Evolutionary conservation across 176 grass and related monocot genomes (phyloP), one percentile per base, ranked within the genome.

Genomic region (Themeda triandra): DNA sequence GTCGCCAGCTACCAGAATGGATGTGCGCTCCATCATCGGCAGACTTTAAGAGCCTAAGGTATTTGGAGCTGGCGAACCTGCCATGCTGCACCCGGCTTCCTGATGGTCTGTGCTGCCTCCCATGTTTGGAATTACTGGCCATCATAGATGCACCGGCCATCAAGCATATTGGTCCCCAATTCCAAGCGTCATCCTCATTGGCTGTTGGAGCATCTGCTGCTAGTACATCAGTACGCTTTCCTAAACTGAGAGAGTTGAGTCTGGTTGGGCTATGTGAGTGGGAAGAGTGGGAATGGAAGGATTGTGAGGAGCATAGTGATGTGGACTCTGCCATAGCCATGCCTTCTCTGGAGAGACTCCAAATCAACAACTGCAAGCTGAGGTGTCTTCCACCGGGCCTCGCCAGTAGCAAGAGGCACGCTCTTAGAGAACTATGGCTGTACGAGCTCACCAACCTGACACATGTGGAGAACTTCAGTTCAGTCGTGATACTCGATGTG

Each of bases 211-310:
- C 36, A 6, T 37, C 36, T 6, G 5, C 41, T 44, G 9, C 40
- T 41, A 10, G 8, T 10, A 41, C 9, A 41, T 41, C 40, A 2
- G 40, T 4, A 41, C 9, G 8, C 3, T 41, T 44, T 44, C 41
- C 41, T 12, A 44, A 44, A 44, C 41, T 44, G 1, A 11, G 41
- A 13, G 0, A 12, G 1, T 10, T 44, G 41, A 0, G 13, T 1
- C 2, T 44, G 41, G 6, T 2, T 44, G 41, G 41, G 4, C 3
- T 87, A 18, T 1, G 10, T 3, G 17, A n/a, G 30, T 86, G 54
- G 88, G 58, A 82, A 65, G 56, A 66, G 25, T 86, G 83, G 88
- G 42, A 53, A 53, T 53, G 49, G 49, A 53, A 53, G 1, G 49
- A 80, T 1, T 60, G 21, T 28, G 68, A 86, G 49, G 82, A 75